phyloP scores from a whole-genome alignment of 176 grass and related monocot genomes.

The Oryza meyeriana region DNA sequence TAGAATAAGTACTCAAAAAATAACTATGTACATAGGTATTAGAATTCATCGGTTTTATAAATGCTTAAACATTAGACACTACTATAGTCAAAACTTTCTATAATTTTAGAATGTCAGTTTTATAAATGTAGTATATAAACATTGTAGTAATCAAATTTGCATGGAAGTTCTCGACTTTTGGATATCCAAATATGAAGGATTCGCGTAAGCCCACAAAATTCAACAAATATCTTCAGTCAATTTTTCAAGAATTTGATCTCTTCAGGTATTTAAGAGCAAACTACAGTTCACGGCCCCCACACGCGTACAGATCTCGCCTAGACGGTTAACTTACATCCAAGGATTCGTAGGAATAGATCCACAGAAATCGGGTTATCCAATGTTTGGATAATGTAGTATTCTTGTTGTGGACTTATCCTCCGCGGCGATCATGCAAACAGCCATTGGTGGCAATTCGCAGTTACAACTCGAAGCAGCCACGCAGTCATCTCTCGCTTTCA shows the following conservation, averaged over 20 bases:
- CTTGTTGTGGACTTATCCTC: not conserved
- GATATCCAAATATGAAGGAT: not conserved
- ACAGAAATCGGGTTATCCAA: not conserved
- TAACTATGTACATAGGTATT: too few species aligned
- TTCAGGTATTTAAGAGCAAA: not conserved
- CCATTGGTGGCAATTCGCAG: not conserved
- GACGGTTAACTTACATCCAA: not conserved
- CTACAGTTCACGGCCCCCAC: too few species aligned
- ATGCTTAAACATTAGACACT: too few species aligned
- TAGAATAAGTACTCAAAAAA: too few species aligned
- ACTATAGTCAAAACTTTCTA: too few species aligned
- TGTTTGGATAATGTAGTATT: not conserved
- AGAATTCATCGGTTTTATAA: too few species aligned
- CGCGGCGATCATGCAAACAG: not conserved
- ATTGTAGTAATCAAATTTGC: too few species aligned
- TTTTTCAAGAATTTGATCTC: not conserved
- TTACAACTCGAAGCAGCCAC: not conserved
- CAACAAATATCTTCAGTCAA: not conserved
- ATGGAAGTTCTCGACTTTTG: too few species aligned
- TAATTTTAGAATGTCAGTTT: too few species aligned
- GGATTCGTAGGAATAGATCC: not conserved
- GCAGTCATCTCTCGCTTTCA: constrained; percentile 35
- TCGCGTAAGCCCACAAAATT: not conserved
- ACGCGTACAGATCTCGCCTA: not conserved
- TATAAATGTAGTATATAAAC: too few species aligned